Base-by-base conservation (phyloP, 1,139 yeast species). In the Waltiozyma sp. region DNA sequence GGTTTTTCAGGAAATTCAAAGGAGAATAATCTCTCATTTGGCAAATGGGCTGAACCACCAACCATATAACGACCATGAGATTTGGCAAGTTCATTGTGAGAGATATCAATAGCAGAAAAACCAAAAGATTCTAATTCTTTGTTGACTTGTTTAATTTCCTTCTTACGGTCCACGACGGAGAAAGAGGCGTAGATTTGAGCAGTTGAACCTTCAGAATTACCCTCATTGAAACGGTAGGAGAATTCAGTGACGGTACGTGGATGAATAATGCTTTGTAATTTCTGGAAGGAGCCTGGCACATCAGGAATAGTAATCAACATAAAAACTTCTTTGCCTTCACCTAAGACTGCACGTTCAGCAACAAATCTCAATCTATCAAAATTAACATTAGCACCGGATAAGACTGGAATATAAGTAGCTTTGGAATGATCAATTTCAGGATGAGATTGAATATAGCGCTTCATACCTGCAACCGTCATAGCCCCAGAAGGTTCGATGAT, bases 1-100 rank as follows among this genome's bases (percentile, higher is more conserved):
- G 97, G 97, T 56, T 93, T 80, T 61, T 91, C 99, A 13, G 99
- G 99, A 69, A 91, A 93, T 63, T 88, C 96, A 57, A 91, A 91
- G 44, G 84, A 75, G 53, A 80, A 77, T 39, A 91, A 65, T 54
- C 82, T 77, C 63, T 91, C 99, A 50, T 84, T 72, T 28, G 74
- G 69, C 14, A 81, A 77, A 21, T 68, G 60, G 0, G 81, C 73
- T 46, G 83, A 79, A 45, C 98, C 98, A 45, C 98, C 98, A 24
- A 91, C 95, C 50, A 91, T 70, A 61, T 93, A 93, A 61, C 99
- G 77, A 37, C 96, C 97, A 57, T 91, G 99, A 19, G 91, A 76
- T 63, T 91, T 91, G 38, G 98, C 98, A 67, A 91, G 73, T 62
- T 89, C 96, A 59, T 91, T 88, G 47, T 83, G 85, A 16, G 96